These are phyloP conservation scores for Venturia asperata DNA, from an alignment of 2,329 filamentous ascomycete genomes.

Conservation along the genomic window DNA sequence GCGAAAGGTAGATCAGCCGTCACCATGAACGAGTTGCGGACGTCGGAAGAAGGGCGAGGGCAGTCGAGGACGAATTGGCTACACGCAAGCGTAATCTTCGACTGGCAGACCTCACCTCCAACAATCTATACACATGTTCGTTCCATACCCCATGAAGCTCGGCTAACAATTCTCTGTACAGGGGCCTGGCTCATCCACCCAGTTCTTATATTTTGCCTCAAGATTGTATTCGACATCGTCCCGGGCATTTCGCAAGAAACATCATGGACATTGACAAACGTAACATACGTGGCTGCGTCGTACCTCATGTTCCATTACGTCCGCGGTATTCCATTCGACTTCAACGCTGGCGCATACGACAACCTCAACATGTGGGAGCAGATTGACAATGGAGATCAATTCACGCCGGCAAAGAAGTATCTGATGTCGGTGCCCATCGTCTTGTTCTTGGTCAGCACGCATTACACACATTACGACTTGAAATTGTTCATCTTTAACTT, in stretches of 20 bases:
- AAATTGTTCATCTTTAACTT: constrained; percentile 98
- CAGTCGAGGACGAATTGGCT: not conserved
- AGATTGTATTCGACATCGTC: constrained; percentile 95
- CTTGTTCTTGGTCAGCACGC: constrained; percentile 91
- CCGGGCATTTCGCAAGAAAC: constrained; percentile 95
- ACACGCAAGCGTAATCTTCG: not conserved
- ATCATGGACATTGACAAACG: constrained; percentile 97
- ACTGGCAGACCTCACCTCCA: not conserved
- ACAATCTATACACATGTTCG: not conserved
- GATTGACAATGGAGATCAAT: constrained; percentile 98
- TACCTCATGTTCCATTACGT: constrained; percentile 99
- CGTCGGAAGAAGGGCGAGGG: not conserved
- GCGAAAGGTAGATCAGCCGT: constrained; percentile 72
- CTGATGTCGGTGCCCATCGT: constrained; percentile 88
- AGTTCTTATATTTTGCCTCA: constrained; percentile 81
- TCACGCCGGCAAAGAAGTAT: constrained; percentile 98
- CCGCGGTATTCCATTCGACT: constrained; percentile 94
- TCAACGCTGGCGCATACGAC: constrained; percentile 97
- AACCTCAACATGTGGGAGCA: constrained; percentile 99
- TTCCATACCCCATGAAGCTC: not conserved
- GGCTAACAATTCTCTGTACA: constrained; percentile 34
- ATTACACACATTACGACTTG: constrained; percentile 97
- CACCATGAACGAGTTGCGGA: not conserved
- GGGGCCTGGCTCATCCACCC: constrained; percentile 98
- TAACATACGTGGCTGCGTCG: constrained; percentile 97